Percentiles rank a stretch among this genome's conserved stretches.
phyloP scores from a whole-genome alignment of 768 basidiomycete genomes.

The Tylopilus intermedius region DNA sequence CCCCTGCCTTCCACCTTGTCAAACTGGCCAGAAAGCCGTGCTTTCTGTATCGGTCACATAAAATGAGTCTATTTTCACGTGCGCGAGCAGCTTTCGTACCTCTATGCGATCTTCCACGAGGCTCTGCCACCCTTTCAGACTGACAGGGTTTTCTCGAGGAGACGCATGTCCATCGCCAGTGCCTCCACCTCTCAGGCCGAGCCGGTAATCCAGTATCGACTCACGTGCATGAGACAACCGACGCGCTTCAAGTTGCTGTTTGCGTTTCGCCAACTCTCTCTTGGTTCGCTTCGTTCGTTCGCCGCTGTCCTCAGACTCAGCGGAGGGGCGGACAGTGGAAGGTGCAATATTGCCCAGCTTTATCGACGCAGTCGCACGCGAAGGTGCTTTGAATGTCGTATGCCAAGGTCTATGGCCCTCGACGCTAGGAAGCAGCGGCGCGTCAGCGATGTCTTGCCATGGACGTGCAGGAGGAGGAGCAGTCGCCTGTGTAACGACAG shows the following conservation, averaged over 20 bases:
- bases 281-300: conserved; percentile 42
- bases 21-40: conserved; percentile 63
- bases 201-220: conserved; percentile 68
- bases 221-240: conserved; percentile 63
- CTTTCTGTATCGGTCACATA: conserved; percentile 41
- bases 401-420: conserved; percentile 66
- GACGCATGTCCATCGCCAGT: background rate
- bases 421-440: conserved; percentile 50
- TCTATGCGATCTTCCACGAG: conserved; percentile 79
- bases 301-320: conserved; percentile 22
- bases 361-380: conserved; percentile 48
- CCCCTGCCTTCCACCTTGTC: conserved; percentile 67
- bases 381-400: conserved; percentile 59
- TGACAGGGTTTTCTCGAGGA: conserved; percentile 49
- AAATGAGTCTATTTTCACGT: background rate
- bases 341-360: conserved; percentile 45
- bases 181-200: conserved; percentile 45
- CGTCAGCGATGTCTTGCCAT: conserved; percentile 29
- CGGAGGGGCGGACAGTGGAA: conserved; percentile 12
- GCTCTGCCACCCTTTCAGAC: conserved; percentile 68
- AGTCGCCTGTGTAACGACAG: background rate
- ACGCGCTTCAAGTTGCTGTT: conserved; percentile 39
- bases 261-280: conserved; percentile 48
- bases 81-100: conserved; percentile 36
- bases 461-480: conserved; percentile 1